phyloP scores from a whole-genome alignment of 495 filamentous ascomycete species.

The Xylaria intraflava region DNA sequence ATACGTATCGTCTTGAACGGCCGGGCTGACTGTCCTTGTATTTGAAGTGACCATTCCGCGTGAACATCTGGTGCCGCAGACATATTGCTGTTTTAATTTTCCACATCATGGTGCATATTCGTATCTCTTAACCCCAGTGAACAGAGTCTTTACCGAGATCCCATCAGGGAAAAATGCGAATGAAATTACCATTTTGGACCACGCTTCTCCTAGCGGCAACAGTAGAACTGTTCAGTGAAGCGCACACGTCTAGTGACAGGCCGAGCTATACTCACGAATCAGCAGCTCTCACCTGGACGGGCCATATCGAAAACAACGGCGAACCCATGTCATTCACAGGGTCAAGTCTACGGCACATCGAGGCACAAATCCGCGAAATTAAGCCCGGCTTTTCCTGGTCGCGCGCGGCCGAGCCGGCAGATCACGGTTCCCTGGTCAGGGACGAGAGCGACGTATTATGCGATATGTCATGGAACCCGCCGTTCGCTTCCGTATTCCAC shows the following conservation, averaged over 20 bases:
- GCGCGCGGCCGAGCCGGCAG: background rate
- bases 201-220: background rate
- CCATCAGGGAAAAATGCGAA: background rate
- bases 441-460: background rate
- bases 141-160: background rate
- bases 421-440: background rate
- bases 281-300: conserved; percentile 4
- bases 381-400: conserved; percentile 5
- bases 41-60: background rate
- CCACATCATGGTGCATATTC: background rate
- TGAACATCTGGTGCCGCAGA: background rate
- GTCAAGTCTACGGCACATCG: conserved; percentile 1
- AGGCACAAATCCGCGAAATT: conserved; percentile 3
- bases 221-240: background rate
- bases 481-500: conserved; percentile 9
- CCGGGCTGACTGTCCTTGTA: background rate
- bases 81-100: background rate
- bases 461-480: conserved; percentile 1
- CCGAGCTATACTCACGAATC: background rate
- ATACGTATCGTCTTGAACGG: background rate
- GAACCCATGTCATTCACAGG: background rate
- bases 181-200: background rate
- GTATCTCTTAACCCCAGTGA: background rate
- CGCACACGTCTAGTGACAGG: background rate
- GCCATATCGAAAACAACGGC: background rate